phyloP scores from a whole-genome alignment of 805 yeast genomes.

The Tetrapisispora iriomotensis region DNA sequence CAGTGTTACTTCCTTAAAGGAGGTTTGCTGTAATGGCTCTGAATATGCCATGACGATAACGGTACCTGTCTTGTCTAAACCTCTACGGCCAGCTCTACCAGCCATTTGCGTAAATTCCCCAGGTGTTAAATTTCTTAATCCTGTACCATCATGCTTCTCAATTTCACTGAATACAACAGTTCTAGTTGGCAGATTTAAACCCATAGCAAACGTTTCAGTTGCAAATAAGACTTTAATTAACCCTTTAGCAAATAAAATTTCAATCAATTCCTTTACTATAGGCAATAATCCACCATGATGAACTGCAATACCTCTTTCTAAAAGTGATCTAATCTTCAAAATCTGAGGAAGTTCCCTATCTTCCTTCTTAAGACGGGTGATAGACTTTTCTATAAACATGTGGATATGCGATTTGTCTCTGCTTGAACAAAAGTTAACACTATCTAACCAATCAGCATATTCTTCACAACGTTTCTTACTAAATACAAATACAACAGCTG shows the following conservation, averaged over 20 bases:
- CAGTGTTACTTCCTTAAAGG: slow-evolving; percentile 70
- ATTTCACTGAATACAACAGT: slow-evolving; percentile 85
- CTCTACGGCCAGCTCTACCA: slow-evolving; percentile 97
- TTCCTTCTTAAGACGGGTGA: slow-evolving; percentile 77
- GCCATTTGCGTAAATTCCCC: slow-evolving; percentile 99
- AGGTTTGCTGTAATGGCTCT: slow-evolving; percentile 45
- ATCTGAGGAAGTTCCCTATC: slow-evolving; percentile 93
- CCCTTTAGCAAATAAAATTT: slow-evolving; percentile 79
- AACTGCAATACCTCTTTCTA: slow-evolving; percentile 87
- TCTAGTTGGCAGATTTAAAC: slow-evolving; percentile 89
- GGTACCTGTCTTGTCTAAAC: slow-evolving; percentile 86
- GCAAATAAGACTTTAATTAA: slow-evolving; percentile 88
- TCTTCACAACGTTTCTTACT: slow-evolving; percentile 91
- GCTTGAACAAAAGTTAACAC: slow-evolving; percentile 73
- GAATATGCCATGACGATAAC: slow-evolving; percentile 85
- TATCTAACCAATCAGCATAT: slow-evolving; percentile 68
- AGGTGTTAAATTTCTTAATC: slow-evolving; percentile 71
- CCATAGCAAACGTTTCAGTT: slow-evolving; percentile 98
- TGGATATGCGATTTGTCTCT: slow-evolving; percentile 84
- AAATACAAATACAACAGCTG: slow-evolving; percentile 89
- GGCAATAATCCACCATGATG: slow-evolving; percentile 94
- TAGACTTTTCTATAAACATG: slow-evolving; percentile 86
- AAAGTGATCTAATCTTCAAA: slow-evolving; percentile 64
- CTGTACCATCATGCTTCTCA: slow-evolving; percentile 84
- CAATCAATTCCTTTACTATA: slow-evolving; percentile 86